Conservation (phyloP, 495 filamentous ascomycete species). For the Neurospora tetrasperma region DNA sequence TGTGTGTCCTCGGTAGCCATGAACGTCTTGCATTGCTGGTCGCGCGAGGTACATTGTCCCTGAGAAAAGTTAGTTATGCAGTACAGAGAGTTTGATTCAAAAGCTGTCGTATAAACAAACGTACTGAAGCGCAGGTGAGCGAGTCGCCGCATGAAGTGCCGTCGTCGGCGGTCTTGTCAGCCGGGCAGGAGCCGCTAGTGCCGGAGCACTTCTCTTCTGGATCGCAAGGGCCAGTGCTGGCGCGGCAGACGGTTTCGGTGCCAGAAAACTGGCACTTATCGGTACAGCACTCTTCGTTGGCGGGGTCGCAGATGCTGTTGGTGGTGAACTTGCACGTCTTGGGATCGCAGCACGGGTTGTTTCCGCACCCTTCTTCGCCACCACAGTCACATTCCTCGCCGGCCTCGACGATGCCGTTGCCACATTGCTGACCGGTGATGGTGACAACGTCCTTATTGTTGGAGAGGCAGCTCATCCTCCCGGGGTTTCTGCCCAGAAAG, state of each 20-base stretch:
- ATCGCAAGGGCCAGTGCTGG: constrained; percentile 71
- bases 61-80: no score
- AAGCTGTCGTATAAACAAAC: no score
- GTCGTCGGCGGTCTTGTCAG: constrained; percentile 56
- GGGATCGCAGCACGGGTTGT: constrained; percentile 75
- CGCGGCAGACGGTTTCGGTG: constrained; percentile 62
- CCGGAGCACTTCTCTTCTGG: constrained; percentile 75
- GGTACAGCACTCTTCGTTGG: constrained; percentile 85
- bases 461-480: constrained; percentile 65
- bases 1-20: constrained; percentile 68
- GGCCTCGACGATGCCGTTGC: constrained; percentile 91
- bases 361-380: constrained; percentile 55
- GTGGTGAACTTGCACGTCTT: constrained; percentile 79
- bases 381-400: constrained; percentile 97
- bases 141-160: constrained; percentile 55
- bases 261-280: constrained; percentile 59
- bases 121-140: constrained; percentile 64
- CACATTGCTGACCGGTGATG: constrained; percentile 79
- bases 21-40: constrained; percentile 78
- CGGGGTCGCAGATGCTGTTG: constrained; percentile 72
- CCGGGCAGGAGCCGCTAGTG: constrained; percentile 59
- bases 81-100: no score
- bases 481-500: constrained; percentile 70
- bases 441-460: constrained; percentile 77
- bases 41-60: constrained; percentile 88